Evolutionary conservation across 108 stramenopile genomes (phyloP).

Genomic region (Mayamaea pseudoterrestris): DNA sequence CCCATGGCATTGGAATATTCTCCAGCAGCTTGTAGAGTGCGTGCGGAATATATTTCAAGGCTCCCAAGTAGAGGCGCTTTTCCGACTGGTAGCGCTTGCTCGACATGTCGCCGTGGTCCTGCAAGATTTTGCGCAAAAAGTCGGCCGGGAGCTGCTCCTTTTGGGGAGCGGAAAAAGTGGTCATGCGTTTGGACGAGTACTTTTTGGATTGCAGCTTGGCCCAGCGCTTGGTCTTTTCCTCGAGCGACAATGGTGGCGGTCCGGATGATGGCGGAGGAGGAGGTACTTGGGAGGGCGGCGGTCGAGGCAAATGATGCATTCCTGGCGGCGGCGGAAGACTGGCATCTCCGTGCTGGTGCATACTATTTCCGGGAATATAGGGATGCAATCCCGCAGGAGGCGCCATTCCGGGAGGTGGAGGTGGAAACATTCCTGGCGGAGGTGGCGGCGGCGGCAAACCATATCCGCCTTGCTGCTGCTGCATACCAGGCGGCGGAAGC

Average conservation of each 20-base stretch:
- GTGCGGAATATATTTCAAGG: slow-evolving; percentile 98
- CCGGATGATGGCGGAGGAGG: slow-evolving; percentile 7
- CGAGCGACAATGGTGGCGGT: slow-evolving; percentile 22
- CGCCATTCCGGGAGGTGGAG: slow-evolving; percentile 1
- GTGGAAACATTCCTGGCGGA: background rate
- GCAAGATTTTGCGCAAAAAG: slow-evolving; percentile 92
- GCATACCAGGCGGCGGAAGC: too few relatives aligned
- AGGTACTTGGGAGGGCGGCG: slow-evolving; percentile 28
- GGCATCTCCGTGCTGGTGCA: slow-evolving; percentile 8
- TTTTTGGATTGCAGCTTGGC: slow-evolving; percentile 63
- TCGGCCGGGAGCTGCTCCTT: slow-evolving; percentile 91
- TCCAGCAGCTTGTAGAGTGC: slow-evolving; percentile 97
- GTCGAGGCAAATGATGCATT: slow-evolving; percentile 17
- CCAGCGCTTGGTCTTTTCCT: slow-evolving; percentile 83
- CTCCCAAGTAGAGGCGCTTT: slow-evolving; percentile 95
- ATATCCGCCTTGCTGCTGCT: background rate
- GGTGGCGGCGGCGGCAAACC: background rate
- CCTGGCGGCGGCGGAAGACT: slow-evolving; percentile 30
- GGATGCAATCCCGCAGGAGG: slow-evolving; percentile 2
- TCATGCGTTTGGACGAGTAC: slow-evolving; percentile 62
- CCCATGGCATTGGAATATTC: slow-evolving; percentile 99
- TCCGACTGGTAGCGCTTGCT: slow-evolving; percentile 93
- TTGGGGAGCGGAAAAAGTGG: slow-evolving; percentile 65
- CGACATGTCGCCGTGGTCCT: slow-evolving; percentile 99
- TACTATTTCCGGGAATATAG: slow-evolving; percentile 3